phyloP scores from a whole-genome alignment of 164 flowering plant genomes.

The Umbilicus rupestris region DNA sequence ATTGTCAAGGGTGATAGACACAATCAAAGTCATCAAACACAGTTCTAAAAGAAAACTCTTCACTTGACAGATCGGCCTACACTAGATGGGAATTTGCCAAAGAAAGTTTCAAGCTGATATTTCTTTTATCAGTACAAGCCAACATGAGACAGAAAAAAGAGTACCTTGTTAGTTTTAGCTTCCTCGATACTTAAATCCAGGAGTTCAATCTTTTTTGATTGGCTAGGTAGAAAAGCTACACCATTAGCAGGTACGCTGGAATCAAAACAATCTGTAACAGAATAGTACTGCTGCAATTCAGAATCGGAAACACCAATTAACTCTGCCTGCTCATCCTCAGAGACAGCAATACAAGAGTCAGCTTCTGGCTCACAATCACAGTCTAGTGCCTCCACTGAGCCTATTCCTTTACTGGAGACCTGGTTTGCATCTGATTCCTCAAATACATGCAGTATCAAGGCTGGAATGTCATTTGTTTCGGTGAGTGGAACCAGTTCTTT shows the following conservation, averaged over 20 bases:
- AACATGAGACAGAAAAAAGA: conserved; percentile 22
- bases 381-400: conserved; percentile 12
- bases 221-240: conserved; percentile 23
- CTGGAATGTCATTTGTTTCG: neutral
- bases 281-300: conserved; percentile 13
- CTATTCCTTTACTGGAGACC: conserved; percentile 11
- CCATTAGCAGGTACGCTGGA: neutral
- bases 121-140: neutral
- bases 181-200: conserved; percentile 59
- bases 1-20: neutral
- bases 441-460: neutral
- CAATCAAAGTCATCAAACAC: neutral
- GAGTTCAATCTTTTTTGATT: conserved; percentile 36
- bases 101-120: neutral
- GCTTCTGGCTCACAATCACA: conserved; percentile 10
- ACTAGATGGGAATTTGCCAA: neutral
- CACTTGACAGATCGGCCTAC: neutral
- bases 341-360: neutral
- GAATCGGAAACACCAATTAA: conserved; percentile 12
- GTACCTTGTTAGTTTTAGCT: conserved; percentile 80
- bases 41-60: neutral
- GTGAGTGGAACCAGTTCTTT: neutral
- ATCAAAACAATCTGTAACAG: conserved; percentile 13
- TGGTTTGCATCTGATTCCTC: neutral
- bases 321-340: conserved; percentile 15